A percentile compares a stretch with the other conserved stretches of the same genome.
Conservation (phyloP, 148 eudicot species). For the Rhododendron mucronatum region DNA sequence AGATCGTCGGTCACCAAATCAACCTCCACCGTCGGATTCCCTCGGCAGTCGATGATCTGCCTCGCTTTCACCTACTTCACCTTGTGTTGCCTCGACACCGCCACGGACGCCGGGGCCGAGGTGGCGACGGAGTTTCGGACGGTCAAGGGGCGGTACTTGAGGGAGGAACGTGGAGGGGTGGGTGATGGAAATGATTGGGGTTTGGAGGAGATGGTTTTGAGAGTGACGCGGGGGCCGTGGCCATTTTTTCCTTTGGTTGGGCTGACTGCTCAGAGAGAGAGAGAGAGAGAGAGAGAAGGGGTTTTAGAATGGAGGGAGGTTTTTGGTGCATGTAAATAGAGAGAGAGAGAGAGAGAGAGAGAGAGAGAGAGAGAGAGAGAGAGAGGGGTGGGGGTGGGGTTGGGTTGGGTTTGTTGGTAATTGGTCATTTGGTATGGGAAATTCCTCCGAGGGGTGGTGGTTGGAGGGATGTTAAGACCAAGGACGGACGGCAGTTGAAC, state of each 20-base stretch:
- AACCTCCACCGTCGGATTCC: conserved; percentile 93
- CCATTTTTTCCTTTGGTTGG: conserved; percentile 19
- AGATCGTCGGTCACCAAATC: conserved; percentile 72
- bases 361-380: too few species aligned
- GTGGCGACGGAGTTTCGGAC: conserved; percentile 38
- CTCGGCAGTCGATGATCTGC: conserved; percentile 92
- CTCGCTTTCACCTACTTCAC: conserved; percentile 61
- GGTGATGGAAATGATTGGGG: conserved; percentile 25
- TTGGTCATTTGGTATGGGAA: conserved; percentile 12
- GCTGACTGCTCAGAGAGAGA: background rate
- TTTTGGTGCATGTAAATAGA: background rate
- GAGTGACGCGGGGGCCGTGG: conserved; percentile 44
- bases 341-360: background rate
- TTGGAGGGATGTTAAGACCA: conserved; percentile 7
- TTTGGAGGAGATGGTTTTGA: too few species aligned
- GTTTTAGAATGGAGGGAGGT: background rate
- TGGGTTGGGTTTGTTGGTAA: too few species aligned
- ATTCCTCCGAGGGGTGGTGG: conserved; percentile 21
- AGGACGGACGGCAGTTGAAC: background rate
- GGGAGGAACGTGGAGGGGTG: conserved; percentile 15
- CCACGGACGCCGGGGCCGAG: conserved; percentile 22
- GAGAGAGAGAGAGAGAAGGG: conserved; percentile 3
- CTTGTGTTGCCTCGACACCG: conserved; percentile 25
- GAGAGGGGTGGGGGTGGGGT: background rate
- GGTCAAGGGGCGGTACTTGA: conserved; percentile 24